Conservation (phyloP, 2,329 filamentous ascomycete genomes). For the Ceratocystis eucalypticola region DNA sequence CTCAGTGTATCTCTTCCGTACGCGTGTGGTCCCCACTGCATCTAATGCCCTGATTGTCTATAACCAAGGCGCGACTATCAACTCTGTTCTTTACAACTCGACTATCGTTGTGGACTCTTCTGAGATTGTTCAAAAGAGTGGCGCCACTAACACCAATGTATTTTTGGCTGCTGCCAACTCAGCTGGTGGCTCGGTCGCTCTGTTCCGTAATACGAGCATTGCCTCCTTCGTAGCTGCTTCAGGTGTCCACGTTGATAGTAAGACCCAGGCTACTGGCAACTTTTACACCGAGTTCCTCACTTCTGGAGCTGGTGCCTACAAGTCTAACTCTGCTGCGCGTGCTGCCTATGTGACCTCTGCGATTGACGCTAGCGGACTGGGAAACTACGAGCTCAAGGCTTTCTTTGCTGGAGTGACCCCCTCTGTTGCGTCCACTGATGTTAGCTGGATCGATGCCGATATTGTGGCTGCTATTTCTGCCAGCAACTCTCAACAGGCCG, state of each 20-base stretch:
- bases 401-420: constrained; percentile 28
- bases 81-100: constrained; percentile 27
- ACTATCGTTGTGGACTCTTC: constrained; percentile 31
- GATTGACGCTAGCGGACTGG: constrained; percentile 26
- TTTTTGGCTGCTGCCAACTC: constrained; percentile 32
- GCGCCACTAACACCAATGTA: constrained; percentile 27
- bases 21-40: constrained; percentile 30
- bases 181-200: constrained; percentile 27
- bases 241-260: constrained; percentile 25
- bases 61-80: constrained; percentile 27
- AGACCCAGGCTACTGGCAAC: constrained; percentile 26
- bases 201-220: constrained; percentile 31
- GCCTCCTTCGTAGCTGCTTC: constrained; percentile 28
- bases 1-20: constrained; percentile 31
- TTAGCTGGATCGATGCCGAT: constrained; percentile 28
- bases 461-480: constrained; percentile 22
- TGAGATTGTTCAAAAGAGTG: constrained; percentile 25
- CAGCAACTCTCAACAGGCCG: background rate
- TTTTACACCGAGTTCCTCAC: constrained; percentile 32
- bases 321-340: constrained; percentile 27
- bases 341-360: constrained; percentile 27
- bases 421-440: constrained; percentile 25
- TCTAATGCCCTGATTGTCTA: constrained; percentile 26
- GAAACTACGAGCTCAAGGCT: constrained; percentile 26
- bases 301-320: constrained; percentile 30